A percentile compares a stretch with the other conserved stretches of the same genome.
phyloP scores from a whole-genome alignment of 441 rosid genomes.

The Metrosideros polymorpha region DNA sequence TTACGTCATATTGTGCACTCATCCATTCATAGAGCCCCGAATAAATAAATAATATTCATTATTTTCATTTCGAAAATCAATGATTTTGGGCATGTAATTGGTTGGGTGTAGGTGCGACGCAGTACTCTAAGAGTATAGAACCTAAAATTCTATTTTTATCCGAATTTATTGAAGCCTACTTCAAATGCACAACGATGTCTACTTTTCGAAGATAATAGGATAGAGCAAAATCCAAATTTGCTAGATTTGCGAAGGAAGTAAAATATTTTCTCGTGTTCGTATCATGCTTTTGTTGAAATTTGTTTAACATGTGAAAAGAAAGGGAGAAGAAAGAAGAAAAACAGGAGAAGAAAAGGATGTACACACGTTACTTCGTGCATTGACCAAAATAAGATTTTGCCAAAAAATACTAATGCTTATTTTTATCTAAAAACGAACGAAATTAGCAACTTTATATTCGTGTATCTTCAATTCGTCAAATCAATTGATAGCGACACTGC shows the following conservation, averaged over 20 bases:
- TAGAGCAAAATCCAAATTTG: background rate
- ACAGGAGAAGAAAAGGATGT: background rate
- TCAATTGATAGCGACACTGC: background rate
- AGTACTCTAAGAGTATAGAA: background rate
- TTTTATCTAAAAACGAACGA: background rate
- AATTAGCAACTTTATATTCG: background rate
- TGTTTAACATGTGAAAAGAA: background rate
- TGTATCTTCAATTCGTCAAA: background rate
- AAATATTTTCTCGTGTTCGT: background rate
- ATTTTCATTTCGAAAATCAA: background rate
- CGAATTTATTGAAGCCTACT: too few species aligned
- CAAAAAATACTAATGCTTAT: background rate
- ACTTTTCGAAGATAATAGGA: background rate
- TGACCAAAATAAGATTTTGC: background rate
- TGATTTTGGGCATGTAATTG: background rate
- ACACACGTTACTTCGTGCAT: background rate
- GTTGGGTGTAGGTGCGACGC: background rate
- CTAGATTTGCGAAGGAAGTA: background rate
- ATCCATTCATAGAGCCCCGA: too few species aligned
- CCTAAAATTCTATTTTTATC: background rate
- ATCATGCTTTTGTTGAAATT: background rate
- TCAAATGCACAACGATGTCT: background rate
- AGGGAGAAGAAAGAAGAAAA: background rate
- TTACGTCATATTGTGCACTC: too few species aligned
- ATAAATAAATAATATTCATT: background rate